A percentile compares a stretch with the other conserved stretches of the same genome.
These are phyloP conservation scores for Kwoniella mangroviensis DNA, from an alignment of 768 basidiomycete species.

Conservation along the genomic window DNA sequence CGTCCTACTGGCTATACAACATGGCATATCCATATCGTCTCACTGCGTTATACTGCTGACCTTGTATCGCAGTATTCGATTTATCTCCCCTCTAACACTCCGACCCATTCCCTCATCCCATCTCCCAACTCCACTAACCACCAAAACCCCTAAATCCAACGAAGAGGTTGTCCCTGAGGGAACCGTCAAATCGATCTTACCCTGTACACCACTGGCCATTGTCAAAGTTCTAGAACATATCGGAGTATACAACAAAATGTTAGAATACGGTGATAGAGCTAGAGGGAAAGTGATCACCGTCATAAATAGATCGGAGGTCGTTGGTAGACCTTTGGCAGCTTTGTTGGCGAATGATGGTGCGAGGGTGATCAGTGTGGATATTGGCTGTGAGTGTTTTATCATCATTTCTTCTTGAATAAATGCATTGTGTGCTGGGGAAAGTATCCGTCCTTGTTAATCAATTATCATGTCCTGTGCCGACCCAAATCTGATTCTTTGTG, in stretches of 20 bases:
- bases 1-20: no score
- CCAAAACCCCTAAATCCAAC: slow-evolving; percentile 58
- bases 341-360: slow-evolving; percentile 96
- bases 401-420: neutral
- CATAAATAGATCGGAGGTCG: slow-evolving; percentile 97
- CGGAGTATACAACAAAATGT: slow-evolving; percentile 89
- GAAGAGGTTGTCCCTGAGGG: slow-evolving; percentile 69
- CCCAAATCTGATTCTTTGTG: no score
- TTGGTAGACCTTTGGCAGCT: slow-evolving; percentile 94
- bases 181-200: slow-evolving; percentile 92
- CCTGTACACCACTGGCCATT: slow-evolving; percentile 94
- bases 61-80: slow-evolving; percentile 68
- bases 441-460: no score
- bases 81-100: slow-evolving; percentile 63
- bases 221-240: slow-evolving; percentile 91
- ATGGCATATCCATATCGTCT: no score
- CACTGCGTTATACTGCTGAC: no score
- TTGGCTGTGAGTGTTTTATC: slow-evolving; percentile 67
- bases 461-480: no score
- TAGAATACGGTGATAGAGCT: slow-evolving; percentile 92
- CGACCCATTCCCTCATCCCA: slow-evolving; percentile 49
- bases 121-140: slow-evolving; percentile 41
- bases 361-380: slow-evolving; percentile 90
- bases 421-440: no score
- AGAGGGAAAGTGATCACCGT: slow-evolving; percentile 78